These are phyloP conservation scores for Hanseniaspora jakobsenii DNA, from an alignment of 805 yeast genomes.

Conservation along the genomic window DNA sequence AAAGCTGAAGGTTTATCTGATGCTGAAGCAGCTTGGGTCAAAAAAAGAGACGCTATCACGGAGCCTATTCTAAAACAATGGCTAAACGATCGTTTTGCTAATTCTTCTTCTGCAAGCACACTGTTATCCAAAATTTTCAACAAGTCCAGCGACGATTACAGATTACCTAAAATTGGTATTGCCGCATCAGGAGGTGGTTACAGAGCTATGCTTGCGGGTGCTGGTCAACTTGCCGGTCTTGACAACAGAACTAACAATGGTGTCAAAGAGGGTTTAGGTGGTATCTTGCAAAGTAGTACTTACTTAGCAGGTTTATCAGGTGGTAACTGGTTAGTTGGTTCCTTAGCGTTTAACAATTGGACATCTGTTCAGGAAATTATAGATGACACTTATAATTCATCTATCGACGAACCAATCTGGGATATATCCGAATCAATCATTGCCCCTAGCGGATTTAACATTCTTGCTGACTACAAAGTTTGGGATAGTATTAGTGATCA, in stretches of 20 bases:
- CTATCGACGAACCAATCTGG: conserved; percentile 44
- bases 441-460: conserved; percentile 50
- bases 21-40: conserved; percentile 43
- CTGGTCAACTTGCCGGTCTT: conserved; percentile 70
- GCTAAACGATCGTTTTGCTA: conserved; percentile 31
- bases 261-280: conserved; percentile 51
- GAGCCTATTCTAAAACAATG: conserved; percentile 36
- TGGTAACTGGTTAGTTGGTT: conserved; percentile 70
- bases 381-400: conserved; percentile 22
- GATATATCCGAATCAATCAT: conserved; percentile 50
- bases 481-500: conserved; percentile 45
- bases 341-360: conserved; percentile 60
- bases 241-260: conserved; percentile 58
- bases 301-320: conserved; percentile 74
- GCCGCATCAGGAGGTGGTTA: conserved; percentile 80
- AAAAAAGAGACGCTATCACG: conserved; percentile 36
- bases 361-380: conserved; percentile 53
- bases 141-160: conserved; percentile 23
- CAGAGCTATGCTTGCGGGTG: conserved; percentile 74
- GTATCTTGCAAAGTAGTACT: conserved; percentile 56
- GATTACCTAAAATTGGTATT: conserved; percentile 36
- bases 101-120: conserved; percentile 19
- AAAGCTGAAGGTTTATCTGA: conserved; percentile 37
- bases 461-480: conserved; percentile 39
- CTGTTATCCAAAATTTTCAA: conserved; percentile 8